Evolutionary conservation across 2,329 filamentous ascomycete genomes (phyloP), one percentile per base, ranked within the genome.

Genomic region (Aureobasidium sp.): DNA sequence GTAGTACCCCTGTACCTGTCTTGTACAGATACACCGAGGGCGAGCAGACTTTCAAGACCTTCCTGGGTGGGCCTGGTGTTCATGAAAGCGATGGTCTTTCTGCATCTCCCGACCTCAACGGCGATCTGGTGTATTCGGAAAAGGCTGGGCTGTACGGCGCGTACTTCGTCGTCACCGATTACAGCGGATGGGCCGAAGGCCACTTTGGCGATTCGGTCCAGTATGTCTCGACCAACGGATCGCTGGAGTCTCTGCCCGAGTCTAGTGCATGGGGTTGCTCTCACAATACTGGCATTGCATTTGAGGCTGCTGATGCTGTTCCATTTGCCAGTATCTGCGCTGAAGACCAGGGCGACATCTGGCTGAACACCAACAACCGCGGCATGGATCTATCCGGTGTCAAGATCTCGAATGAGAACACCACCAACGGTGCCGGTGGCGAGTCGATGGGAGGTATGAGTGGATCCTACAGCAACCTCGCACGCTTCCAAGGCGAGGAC

Each of bases 261-360:
- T 79, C 79, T 47, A 83, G 79, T 62, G 75, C 77, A 15, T 86
- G 83, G 78, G 84, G 84, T 20, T 87, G 84, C 75, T 83, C 80
- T 6, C 83, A 86, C 77, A 87, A 87, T 73, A 86, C 83, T 0
- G 84, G 84, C 62, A 86, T 87, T 61, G 83, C 82, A 6, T 80
- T 87, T 60, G 84, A 85, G 69, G 82, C 79, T 20, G 82, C 84
- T 22, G 82, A 84, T 55, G 79, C 76, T 15, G 75, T 80, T 20
- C 84, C 84, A 4, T 86, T 83, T 64, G 82, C 83, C 25, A 81
- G 78, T 58, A 75, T 86, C 63, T 86, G 83, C 67, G 80, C 84
- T 20, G 83, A 86, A 67, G 84, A 86, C 65, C 83, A 86, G 69
- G 84, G 84, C 25, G 81, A 79, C 45, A 84, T 87, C 72, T 86